phyloP scores from a whole-genome alignment of 345 rosid species.

The Punica granatum region DNA sequence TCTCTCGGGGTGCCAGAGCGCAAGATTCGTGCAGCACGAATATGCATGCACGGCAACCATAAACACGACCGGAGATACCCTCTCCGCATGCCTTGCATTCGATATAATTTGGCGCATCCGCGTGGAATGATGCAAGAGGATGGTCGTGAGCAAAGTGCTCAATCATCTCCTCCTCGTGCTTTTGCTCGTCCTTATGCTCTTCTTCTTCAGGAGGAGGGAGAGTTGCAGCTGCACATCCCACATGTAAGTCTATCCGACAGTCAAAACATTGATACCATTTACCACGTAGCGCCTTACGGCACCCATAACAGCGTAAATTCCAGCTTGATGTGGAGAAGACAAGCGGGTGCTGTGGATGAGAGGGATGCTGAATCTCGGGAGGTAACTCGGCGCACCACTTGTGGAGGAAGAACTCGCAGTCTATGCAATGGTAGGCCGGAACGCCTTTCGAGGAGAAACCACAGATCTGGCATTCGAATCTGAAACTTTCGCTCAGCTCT shows the following conservation, averaged over 20 bases:
- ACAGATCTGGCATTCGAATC: no score
- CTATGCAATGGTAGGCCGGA: no score
- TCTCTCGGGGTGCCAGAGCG: background rate
- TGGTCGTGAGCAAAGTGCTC: background rate
- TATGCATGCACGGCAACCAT: background rate
- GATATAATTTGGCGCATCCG: no score
- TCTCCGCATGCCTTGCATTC: background rate
- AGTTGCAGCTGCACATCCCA: background rate
- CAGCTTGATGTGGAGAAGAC: background rate
- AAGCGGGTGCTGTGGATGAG: no score
- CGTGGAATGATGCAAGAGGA: background rate
- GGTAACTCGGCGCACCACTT: background rate
- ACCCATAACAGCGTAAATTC: background rate
- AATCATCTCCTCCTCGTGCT: background rate
- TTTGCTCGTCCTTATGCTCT: no score
- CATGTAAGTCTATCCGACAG: background rate
- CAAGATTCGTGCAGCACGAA: constrained; percentile 1
- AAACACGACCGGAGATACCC: background rate
- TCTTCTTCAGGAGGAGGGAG: no score
- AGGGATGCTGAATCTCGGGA: no score
- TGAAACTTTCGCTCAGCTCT: no score
- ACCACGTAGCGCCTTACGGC: no score
- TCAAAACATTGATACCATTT: no score
- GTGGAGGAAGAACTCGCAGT: no score
- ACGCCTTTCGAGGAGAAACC: no score